A percentile compares a stretch with the other conserved stretches of the same genome.
These are phyloP conservation scores for Trichoderma simmonsii DNA, from an alignment of 2,329 filamentous ascomycete species.

Conservation along the genomic window DNA sequence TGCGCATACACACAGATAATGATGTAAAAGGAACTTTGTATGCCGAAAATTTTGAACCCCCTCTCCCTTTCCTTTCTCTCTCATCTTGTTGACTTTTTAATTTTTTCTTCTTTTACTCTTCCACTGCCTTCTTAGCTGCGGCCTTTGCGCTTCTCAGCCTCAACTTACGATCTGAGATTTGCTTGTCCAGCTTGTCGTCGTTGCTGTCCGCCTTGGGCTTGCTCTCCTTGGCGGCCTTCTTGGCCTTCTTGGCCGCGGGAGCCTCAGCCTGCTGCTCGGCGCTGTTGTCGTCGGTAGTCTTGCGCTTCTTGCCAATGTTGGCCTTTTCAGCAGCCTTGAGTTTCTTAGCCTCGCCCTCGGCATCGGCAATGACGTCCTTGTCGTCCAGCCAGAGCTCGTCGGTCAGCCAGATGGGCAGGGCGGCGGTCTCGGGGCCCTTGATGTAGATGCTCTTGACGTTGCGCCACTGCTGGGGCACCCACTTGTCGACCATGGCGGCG, in stretches of 20 bases:
- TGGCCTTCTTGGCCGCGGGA: conserved; percentile 37
- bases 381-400: conserved; percentile 87
- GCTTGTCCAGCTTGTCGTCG: conserved; percentile 54
- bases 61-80: not conserved
- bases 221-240: conserved; percentile 27
- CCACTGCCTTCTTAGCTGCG: conserved; percentile 50
- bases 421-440: conserved; percentile 84
- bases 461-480: conserved; percentile 81
- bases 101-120: conserved; percentile 30
- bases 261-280: conserved; percentile 45
- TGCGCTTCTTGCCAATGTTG: conserved; percentile 65
- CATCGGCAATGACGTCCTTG: conserved; percentile 66
- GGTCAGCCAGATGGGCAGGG: conserved; percentile 91
- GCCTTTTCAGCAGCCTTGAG: conserved; percentile 44
- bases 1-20: conserved; percentile 17
- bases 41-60: not conserved
- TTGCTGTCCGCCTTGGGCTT: conserved; percentile 42
- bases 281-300: conserved; percentile 42
- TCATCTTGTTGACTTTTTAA: not conserved
- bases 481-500: conserved; percentile 68
- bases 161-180: conserved; percentile 58
- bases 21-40: not conserved
- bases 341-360: conserved; percentile 46
- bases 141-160: conserved; percentile 59
- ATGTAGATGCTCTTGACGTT: conserved; percentile 82